phyloP scores from a whole-genome alignment of 73 alveolate genomes.

The Paramecium primaurelia region DNA sequence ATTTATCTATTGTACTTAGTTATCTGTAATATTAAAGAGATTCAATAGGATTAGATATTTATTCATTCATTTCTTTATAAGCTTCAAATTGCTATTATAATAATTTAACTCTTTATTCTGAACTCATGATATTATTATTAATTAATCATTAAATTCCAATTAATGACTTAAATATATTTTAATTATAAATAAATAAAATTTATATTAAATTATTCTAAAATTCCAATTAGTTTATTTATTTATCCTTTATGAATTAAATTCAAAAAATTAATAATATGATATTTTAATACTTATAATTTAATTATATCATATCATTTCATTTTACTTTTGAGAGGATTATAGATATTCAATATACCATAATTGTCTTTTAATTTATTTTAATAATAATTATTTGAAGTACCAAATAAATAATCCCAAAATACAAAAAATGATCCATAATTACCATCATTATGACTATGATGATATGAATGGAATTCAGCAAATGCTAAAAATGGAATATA shows the following conservation, averaged over 20 bases:
- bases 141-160: neutral
- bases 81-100: neutral
- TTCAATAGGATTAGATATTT: neutral
- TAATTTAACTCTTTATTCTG: neutral
- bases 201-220: neutral
- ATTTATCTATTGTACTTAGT: neutral
- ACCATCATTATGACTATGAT: conserved; percentile 75
- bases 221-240: neutral
- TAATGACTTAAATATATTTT: neutral
- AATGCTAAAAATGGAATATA: conserved; percentile 61
- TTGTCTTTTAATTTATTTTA: neutral
- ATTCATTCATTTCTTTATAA: neutral
- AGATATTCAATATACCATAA: neutral
- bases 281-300: neutral
- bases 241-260: neutral
- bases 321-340: neutral
- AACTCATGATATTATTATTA: neutral
- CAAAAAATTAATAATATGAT: neutral
- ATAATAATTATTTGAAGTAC: conserved; percentile 32
- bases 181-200: neutral
- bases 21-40: neutral
- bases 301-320: neutral
- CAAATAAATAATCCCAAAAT: conserved; percentile 72
- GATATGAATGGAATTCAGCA: conserved; percentile 69
- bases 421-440: conserved; percentile 63